Base-by-base conservation (phyloP, 306 rosid genomes). In the Macrotyloma uniflorum region DNA sequence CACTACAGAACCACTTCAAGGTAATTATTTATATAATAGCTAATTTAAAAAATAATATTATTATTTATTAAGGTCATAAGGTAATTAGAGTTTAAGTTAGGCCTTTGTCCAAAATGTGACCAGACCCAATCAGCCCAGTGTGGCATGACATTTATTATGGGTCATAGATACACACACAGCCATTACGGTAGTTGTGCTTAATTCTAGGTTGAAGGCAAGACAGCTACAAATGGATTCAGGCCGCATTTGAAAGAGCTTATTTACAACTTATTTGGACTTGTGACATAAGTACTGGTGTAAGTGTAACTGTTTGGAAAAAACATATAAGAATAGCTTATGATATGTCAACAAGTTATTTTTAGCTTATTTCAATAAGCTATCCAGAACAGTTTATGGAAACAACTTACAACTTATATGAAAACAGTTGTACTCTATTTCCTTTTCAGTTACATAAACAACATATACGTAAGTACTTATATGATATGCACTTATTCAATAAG, bases 151-250 rank as follows among this genome's bases (percentile, higher is more conserved):
- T 42, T 63, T 64, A 73, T 11, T 16, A 67, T 26, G 6, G 28
- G 19, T 59, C 75, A 64, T 53, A 49, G 61, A 67, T 59, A 46
- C 55, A 15, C 12, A 67, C 7, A 9, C 23, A 59, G 51, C 67
- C 67, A 75, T 36, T 46, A 45, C 57, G 66, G 35, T 36, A 43
- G 46, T 66, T 45, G 74, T 7, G n/a, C 30, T 64, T 50, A 28
- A 19, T 3, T 7, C 74, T 33, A 72, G 23, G 23, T 33, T 67
- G 42, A 43, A 8, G 24, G 19, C 32, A 72, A 62, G 32, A 62
- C 59, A 26, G 35, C 11, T 62, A 63, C 47, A 70, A 70, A 80
- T 8, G 57, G 58, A 80, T 76, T 45, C 62, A 62, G 18, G 10
- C 4, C 26, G 65, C 65, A 58, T 58, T 58, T 5, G 63, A 30